Evolutionary conservation across 1,284 basidiomycete genomes (phyloP).

Genomic region (Apiotrichum laibachii): DNA sequence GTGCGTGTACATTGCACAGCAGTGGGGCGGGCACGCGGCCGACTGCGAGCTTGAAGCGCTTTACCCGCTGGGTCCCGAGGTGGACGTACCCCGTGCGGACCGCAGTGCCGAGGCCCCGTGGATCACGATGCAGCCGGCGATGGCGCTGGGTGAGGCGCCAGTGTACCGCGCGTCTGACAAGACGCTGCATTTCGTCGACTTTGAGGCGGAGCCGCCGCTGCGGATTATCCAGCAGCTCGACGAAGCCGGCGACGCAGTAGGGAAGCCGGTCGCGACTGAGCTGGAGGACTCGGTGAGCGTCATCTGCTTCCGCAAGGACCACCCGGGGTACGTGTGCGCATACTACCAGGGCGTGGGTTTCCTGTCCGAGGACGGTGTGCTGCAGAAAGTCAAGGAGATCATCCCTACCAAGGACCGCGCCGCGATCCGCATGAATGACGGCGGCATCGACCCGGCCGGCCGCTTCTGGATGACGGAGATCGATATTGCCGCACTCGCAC

Average conservation of each 20-base stretch:
- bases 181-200: neutral
- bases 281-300: neutral
- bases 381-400: neutral
- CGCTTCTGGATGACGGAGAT: slow-evolving; percentile 1
- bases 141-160: neutral
- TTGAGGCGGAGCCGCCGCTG: neutral
- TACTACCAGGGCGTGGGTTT: neutral
- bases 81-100: neutral
- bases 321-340: neutral
- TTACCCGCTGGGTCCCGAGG: neutral
- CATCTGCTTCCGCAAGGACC: neutral
- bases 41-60: neutral
- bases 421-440: neutral
- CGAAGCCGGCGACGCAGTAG: neutral
- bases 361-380: neutral
- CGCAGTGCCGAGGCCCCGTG: neutral
- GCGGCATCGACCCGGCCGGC: neutral
- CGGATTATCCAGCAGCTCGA: neutral
- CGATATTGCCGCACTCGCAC: neutral
- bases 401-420: neutral
- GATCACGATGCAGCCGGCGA: neutral
- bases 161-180: neutral
- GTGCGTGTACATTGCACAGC: neutral
- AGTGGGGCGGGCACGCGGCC: neutral
- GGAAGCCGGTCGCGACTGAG: neutral